Evolutionary conservation across 2,329 filamentous ascomycete genomes (phyloP), one percentile per base, ranked within the genome.

Genomic region (Aspergillus ustus): DNA sequence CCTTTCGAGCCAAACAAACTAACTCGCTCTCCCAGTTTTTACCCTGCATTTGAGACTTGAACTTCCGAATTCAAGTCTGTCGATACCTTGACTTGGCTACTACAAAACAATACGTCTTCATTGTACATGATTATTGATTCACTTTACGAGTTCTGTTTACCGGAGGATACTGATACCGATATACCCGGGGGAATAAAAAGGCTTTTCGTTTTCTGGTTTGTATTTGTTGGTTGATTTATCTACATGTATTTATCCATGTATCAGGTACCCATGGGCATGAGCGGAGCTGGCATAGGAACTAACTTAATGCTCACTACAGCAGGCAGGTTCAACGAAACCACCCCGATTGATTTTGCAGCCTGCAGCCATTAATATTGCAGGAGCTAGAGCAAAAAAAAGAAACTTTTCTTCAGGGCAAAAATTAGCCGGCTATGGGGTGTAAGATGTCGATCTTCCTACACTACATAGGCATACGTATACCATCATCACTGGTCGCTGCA

Each of bases 41-140:
- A 52, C 79, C 79, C 57, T 80, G 78, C 69, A 81, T 81, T 66
- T 81, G 73, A 78, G 72, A 63, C 43, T 52, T 25, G 60, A 34
- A 51, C 53, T 51, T 19, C 52, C 25, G 57, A n/a, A 31, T 44
- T 57, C 13, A 49, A 25, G 25, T 25, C 25, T 25, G 25, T 40
- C 34, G 34, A 40, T 40, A 40, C 34, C 34, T 13, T 13, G 11
- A 2, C 34, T 17, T 40, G 6, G 1, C 13, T 40, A 40, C 34
- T 15, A 40, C 34, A 11, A 5, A 25, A 40, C 8, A 40, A 15
- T 40, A 17, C 34, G 34, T 40, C 34, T 58, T 58, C 31, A 48
- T 20, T 58, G 55, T 58, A 58, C 45, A 58, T 58, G 48, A 52
- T 44, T 58, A 20, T 52, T 51, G 34, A 37, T 45, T 17, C 13